A percentile compares a stretch with the other conserved stretches of the same genome.
Evolutionary conservation across 345 rosid genomes (phyloP).

Genomic region (Mangifera indica): DNA sequence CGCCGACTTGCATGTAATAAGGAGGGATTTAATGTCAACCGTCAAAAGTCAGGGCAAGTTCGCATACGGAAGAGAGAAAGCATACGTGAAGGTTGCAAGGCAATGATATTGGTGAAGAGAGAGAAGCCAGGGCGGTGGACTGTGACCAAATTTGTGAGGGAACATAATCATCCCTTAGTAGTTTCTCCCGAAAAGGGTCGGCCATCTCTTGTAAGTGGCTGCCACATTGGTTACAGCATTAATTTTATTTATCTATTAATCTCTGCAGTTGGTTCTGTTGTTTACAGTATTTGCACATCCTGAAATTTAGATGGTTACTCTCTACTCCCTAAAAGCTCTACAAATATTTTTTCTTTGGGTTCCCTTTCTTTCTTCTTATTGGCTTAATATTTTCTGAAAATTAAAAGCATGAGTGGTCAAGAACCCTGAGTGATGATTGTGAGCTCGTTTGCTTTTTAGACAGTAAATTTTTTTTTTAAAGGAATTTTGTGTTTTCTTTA

Average conservation of each 20-base stretch:
- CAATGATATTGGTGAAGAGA: conserved; percentile 42
- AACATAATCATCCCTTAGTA: conserved; percentile 50
- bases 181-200: conserved; percentile 24
- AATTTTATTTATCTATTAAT: not conserved
- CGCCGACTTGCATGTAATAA: conserved; percentile 52
- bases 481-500: not conserved
- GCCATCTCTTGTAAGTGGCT: conserved; percentile 18
- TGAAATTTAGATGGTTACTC: not conserved
- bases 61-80: conserved; percentile 44
- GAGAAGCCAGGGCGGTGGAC: conserved; percentile 45
- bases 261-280: not conserved
- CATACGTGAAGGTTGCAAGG: conserved; percentile 55
- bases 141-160: conserved; percentile 43
- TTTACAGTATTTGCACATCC: not conserved
- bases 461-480: not conserved
- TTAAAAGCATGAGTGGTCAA: not conserved
- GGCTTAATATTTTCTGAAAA: not conserved
- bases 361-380: too few species aligned
- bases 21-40: conserved; percentile 46
- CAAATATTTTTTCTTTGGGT: not conserved
- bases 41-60: conserved; percentile 34
- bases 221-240: conserved; percentile 8
- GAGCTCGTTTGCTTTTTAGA: not conserved
- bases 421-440: not conserved
- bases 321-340: not conserved